These are phyloP conservation scores for Poterioochromonas sp. DNA, from an alignment of 352 stramenopile species.

Conservation along the genomic window DNA sequence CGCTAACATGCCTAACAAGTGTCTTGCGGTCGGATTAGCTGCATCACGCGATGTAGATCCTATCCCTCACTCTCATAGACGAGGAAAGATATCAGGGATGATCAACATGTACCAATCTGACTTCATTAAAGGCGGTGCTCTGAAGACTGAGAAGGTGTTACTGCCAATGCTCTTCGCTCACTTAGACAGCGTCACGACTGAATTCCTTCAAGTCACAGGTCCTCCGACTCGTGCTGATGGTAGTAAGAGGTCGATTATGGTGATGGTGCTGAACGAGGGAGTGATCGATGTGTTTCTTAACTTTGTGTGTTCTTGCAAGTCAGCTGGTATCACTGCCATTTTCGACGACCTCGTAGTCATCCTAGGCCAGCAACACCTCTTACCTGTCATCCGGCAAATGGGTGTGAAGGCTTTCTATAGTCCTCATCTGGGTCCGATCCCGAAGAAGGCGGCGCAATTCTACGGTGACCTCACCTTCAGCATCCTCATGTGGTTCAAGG, in stretches of 20 bases:
- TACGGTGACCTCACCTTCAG: slow-evolving; percentile 36
- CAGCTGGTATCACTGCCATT: not conserved
- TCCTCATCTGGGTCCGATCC: slow-evolving; percentile 2
- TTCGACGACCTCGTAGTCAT: slow-evolving; percentile 28
- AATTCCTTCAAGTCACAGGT: not conserved
- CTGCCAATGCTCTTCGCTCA: not conserved
- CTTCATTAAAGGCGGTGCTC: not conserved
- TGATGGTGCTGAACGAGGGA: slow-evolving; percentile 36
- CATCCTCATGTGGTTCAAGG: slow-evolving; percentile 40
- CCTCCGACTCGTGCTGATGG: slow-evolving; percentile 28
- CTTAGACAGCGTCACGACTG: not conserved
- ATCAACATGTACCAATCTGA: not conserved
- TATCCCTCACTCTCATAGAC: not conserved
- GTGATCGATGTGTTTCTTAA: slow-evolving; percentile 37
- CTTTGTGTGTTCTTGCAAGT: slow-evolving; percentile 29
- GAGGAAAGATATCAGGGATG: not conserved
- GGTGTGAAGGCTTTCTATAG: not conserved
- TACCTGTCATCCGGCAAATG: slow-evolving; percentile 7
- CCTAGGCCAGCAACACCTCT: not conserved
- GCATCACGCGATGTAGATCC: not conserved
- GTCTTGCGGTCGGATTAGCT: not conserved
- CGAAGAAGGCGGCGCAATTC: slow-evolving; percentile 16
- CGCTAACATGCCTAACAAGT: slow-evolving; percentile 23
- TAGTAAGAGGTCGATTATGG: not conserved
- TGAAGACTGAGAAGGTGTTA: not conserved